phyloP scores from a whole-genome alignment of 2,329 filamentous ascomycete genomes.

The Thielaviopsis euricoi region DNA sequence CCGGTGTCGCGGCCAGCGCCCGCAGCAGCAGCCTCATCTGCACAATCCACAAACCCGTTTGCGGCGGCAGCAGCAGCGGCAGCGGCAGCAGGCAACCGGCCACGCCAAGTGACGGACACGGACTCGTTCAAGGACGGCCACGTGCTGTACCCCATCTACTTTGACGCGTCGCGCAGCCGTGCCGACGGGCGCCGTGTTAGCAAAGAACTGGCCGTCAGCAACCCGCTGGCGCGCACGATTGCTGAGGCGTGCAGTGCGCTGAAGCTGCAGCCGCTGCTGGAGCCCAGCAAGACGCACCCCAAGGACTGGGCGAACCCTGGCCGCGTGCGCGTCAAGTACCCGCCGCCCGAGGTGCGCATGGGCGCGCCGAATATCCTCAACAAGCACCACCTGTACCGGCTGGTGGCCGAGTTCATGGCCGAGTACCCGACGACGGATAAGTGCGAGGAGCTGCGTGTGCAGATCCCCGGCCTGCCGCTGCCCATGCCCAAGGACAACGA shows the following conservation, averaged over 20 bases:
- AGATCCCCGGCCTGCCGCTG: slow-evolving; percentile 53
- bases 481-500: slow-evolving; percentile 45
- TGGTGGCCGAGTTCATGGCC: slow-evolving; percentile 62
- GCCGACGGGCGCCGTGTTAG: slow-evolving; percentile 69
- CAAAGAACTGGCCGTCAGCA: slow-evolving; percentile 53
- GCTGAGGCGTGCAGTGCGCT: slow-evolving; percentile 67
- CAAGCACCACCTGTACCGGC: slow-evolving; percentile 76
- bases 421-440: slow-evolving; percentile 61
- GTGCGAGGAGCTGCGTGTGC: slow-evolving; percentile 49
- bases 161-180: slow-evolving; percentile 60
- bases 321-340: slow-evolving; percentile 66
- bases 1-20: slow-evolving; percentile 9
- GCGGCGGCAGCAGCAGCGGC: slow-evolving; percentile 15
- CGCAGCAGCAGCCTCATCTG: not conserved
- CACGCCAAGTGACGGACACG: slow-evolving; percentile 26
- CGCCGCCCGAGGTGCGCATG: slow-evolving; percentile 20
- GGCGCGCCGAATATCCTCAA: slow-evolving; percentile 37
- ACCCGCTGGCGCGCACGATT: slow-evolving; percentile 80
- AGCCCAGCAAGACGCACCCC: slow-evolving; percentile 82
- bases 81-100: slow-evolving; percentile 16
- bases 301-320: slow-evolving; percentile 98
- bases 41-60: slow-evolving; percentile 15
- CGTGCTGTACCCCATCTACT: slow-evolving; percentile 91
- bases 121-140: slow-evolving; percentile 58
- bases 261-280: slow-evolving; percentile 59